Conservation (phyloP, 2,329 filamentous ascomycete genomes). For the Xylaria sp. region DNA sequence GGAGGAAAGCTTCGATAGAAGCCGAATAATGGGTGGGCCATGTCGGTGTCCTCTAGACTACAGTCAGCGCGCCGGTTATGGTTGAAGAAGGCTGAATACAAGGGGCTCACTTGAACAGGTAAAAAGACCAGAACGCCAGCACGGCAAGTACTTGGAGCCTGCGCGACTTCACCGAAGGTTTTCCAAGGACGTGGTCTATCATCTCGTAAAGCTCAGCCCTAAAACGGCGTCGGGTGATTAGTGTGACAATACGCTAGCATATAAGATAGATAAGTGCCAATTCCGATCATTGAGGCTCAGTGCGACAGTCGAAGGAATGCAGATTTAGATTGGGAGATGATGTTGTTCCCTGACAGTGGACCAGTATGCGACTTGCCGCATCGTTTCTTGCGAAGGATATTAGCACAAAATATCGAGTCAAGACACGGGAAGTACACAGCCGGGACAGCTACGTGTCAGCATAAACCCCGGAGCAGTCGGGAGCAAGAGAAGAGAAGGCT, state of each 20-base stretch:
- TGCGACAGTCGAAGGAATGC: background rate
- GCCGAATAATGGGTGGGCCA: slow-evolving; percentile 77
- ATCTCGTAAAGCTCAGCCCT: slow-evolving; percentile 40
- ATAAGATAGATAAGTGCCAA: slow-evolving; percentile 3
- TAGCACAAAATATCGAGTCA: slow-evolving; percentile 10
- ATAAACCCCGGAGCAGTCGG: slow-evolving; percentile 3
- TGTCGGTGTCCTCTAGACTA: slow-evolving; percentile 75
- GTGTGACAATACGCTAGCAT: background rate
- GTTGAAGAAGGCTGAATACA: background rate
- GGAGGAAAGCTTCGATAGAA: slow-evolving; percentile 72
- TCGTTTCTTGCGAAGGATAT: slow-evolving; percentile 1
- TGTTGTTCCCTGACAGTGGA: slow-evolving; percentile 9
- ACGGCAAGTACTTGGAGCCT: slow-evolving; percentile 92
- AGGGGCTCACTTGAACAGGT: slow-evolving; percentile 68
- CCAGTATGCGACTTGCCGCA: slow-evolving; percentile 21
- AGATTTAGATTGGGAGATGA: background rate
- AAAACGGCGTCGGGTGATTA: background rate
- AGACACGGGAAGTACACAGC: background rate
- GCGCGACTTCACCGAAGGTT: slow-evolving; percentile 87
- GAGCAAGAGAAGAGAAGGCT: slow-evolving; percentile 11
- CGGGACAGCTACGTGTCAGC: slow-evolving; percentile 15
- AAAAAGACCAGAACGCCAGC: slow-evolving; percentile 86
- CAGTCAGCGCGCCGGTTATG: slow-evolving; percentile 19
- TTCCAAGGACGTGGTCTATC: slow-evolving; percentile 88
- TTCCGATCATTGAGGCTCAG: background rate